Evolutionary conservation across 139 green algal genomes (phyloP), one percentile per base, ranked within the genome.

Genomic region (Axilococcus clingmanii): DNA sequence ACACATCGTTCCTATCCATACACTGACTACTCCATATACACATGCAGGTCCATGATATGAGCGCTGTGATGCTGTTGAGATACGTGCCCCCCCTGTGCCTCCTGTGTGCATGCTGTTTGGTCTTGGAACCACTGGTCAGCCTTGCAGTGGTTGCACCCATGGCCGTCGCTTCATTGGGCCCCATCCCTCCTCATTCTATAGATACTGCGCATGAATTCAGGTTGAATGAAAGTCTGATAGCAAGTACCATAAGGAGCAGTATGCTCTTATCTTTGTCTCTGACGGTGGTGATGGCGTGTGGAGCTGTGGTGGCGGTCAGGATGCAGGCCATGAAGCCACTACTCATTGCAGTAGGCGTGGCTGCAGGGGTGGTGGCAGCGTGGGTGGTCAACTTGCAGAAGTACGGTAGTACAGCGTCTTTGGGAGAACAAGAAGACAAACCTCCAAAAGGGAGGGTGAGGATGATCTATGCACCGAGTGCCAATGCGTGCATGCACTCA

Each of bases 141-240:
- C 16, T 46, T 2, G 47, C 28, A 5, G 22, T 22, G 15, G 12
- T 48, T 30, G 6, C 15, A 7, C 20, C 40, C 19, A 27, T 48
- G 40, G 54, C 31, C 2, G 28, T 55, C 40, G 61, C 61, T 6
- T 40, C 62, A 7, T 29, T 23, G 11, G 29, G 54, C 1, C 54
- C 62, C 19, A n/a, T 35, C 5, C 9, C 49, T 19, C 28, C 51
- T 7, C 40, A 7, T 4, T 51, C 50, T 12, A n/a, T 48, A 22
- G 19, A 32, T 17, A n/a, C 29, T 17, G 55, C 55, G 4, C 55
- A 66, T 31, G 27, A 41, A 15, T 66, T 71, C 35, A 38, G 63
- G 14, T 37, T 66, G 38, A 61, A 71, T 37, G 55, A 71, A 12
- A 61, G 24, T 49, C 31, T 71, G 28, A 55, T 55, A 12, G 63